These are phyloP conservation scores for Cerioporus squamosus DNA, from an alignment of 1,284 basidiomycete species.

Conservation along the genomic window DNA sequence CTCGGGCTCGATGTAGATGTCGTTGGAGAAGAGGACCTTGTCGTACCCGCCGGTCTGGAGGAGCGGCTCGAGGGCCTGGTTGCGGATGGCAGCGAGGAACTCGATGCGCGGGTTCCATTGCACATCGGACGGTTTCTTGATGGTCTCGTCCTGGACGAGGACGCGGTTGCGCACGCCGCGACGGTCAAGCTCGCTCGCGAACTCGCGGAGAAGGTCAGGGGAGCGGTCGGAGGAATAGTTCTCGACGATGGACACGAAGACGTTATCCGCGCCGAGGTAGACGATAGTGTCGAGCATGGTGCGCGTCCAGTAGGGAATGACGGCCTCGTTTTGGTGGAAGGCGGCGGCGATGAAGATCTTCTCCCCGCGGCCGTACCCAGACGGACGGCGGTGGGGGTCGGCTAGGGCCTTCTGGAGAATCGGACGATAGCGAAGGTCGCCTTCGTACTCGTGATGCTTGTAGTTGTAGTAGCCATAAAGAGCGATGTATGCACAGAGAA, in stretches of 20 bases:
- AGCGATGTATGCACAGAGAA: constrained; percentile 20
- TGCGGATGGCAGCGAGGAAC: constrained; percentile 50
- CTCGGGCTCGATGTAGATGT: constrained; percentile 52
- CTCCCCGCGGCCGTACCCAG: constrained; percentile 34
- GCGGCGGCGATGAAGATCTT: constrained; percentile 44
- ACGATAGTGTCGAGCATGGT: constrained; percentile 41
- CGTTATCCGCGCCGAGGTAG: constrained; percentile 52
- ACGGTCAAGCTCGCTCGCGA: constrained; percentile 38
- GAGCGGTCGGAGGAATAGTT: constrained; percentile 52
- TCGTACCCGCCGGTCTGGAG: constrained; percentile 43
- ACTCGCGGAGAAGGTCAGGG: constrained; percentile 41
- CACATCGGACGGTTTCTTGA: constrained; percentile 39
- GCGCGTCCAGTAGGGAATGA: constrained; percentile 46
- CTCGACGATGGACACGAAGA: constrained; percentile 62
- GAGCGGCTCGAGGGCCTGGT: constrained; percentile 51
- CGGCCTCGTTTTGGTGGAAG: constrained; percentile 43
- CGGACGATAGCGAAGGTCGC: constrained; percentile 34
- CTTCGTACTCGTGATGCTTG: constrained; percentile 32
- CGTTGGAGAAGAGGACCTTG: constrained; percentile 56
- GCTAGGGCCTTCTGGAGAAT: constrained; percentile 27
- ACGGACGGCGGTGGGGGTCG: constrained; percentile 14
- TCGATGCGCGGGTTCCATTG: constrained; percentile 45
- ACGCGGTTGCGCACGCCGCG: constrained; percentile 40
- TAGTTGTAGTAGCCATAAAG: constrained; percentile 23
- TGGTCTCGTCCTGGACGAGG: constrained; percentile 35